Evolutionary conservation across 768 basidiomycete genomes (phyloP).

Genomic region (Cystofilobasidium bisporidii): DNA sequence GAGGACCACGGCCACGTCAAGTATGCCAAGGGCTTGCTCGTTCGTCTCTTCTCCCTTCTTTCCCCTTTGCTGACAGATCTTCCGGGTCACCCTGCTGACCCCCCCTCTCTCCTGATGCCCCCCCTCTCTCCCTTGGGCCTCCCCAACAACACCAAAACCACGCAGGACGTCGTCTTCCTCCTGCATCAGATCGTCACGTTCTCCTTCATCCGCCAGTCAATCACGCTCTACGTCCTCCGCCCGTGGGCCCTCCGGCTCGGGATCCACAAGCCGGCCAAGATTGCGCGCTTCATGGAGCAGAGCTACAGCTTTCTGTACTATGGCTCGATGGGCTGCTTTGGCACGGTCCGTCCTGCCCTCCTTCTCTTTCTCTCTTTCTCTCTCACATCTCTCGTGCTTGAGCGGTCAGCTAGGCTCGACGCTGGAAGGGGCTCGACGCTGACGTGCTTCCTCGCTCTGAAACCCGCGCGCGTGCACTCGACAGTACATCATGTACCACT

Average conservation of each 20-base stretch:
- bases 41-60: conserved; percentile 17
- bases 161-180: conserved; percentile 64
- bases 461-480: too few relatives aligned
- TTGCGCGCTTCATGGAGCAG: conserved; percentile 83
- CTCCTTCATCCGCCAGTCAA: conserved; percentile 70
- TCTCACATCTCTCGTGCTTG: too few relatives aligned
- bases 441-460: too few relatives aligned
- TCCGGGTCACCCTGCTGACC: background rate
- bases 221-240: conserved; percentile 56
- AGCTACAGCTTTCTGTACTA: conserved; percentile 78
- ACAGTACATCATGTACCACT: conserved; percentile 54
- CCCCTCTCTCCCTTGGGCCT: background rate
- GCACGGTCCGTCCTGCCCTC: conserved; percentile 62
- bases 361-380: background rate
- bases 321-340: conserved; percentile 57
- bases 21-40: conserved; percentile 50
- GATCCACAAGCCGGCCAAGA: conserved; percentile 54
- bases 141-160: too few relatives aligned
- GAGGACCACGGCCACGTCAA: conserved; percentile 11
- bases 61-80: background rate
- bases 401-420: too few relatives aligned
- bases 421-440: too few relatives aligned
- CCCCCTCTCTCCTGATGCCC: too few relatives aligned
- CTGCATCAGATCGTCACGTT: conserved; percentile 77
- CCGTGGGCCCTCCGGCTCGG: conserved; percentile 65